Evolutionary conservation across 2,329 filamentous ascomycete species (phyloP).

Genomic region (Septoria linicola): DNA sequence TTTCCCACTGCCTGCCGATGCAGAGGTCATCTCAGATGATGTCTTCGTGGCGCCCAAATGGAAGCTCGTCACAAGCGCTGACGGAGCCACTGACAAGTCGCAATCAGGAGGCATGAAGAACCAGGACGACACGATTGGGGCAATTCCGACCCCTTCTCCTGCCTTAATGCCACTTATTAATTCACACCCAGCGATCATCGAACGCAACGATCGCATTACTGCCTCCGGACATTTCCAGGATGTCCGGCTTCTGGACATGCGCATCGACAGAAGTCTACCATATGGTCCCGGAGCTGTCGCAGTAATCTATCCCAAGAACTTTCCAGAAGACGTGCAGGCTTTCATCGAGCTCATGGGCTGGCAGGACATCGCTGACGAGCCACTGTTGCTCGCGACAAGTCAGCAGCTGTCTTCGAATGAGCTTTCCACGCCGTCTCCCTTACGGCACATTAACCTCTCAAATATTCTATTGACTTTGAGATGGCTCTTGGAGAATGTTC

Average conservation of each 20-base stretch:
- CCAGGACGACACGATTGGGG: not conserved
- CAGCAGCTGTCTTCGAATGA: conserved; percentile 26
- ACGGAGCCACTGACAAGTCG: not conserved
- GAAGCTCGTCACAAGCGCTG: conserved; percentile 45
- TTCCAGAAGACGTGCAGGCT: conserved; percentile 71
- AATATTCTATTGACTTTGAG: conserved; percentile 61
- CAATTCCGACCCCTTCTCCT: conserved; percentile 34
- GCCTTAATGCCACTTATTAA: conserved; percentile 59
- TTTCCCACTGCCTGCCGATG: conserved; percentile 66
- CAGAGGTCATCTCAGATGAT: conserved; percentile 70
- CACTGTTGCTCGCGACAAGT: conserved; percentile 55
- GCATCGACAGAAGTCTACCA: conserved; percentile 42
- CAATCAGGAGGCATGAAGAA: not conserved
- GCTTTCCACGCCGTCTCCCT: conserved; percentile 38
- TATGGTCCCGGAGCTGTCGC: conserved; percentile 76
- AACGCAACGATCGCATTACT: conserved; percentile 71
- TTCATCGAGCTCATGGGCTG: conserved; percentile 80
- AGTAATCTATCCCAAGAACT: conserved; percentile 84
- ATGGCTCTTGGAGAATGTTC: conserved; percentile 72
- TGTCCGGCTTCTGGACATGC: conserved; percentile 74
- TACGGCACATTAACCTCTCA: conserved; percentile 43
- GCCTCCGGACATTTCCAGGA: conserved; percentile 85
- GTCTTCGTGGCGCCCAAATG: conserved; percentile 75
- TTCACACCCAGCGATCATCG: conserved; percentile 58
- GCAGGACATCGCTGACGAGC: conserved; percentile 67